Conservation (phyloP, 495 filamentous ascomycete species). For the Cercophora sp. region DNA sequence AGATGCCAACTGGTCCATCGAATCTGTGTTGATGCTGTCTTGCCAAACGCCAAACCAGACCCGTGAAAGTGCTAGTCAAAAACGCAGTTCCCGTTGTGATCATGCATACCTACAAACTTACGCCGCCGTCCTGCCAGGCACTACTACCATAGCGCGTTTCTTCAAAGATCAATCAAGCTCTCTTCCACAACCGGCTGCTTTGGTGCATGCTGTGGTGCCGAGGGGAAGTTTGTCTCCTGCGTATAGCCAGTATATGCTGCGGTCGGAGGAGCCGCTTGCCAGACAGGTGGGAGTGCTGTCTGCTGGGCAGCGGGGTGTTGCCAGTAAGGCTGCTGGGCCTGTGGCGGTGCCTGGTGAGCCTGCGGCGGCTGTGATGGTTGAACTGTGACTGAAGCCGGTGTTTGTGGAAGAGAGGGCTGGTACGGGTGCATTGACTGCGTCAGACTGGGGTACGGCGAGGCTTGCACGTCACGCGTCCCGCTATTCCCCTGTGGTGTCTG, state of each 20-base stretch:
- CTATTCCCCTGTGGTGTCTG: too few species aligned
- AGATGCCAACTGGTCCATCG: too few species aligned
- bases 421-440: slow-evolving; percentile 38
- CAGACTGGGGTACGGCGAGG: slow-evolving; percentile 44
- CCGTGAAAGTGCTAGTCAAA: too few species aligned
- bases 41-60: too few species aligned
- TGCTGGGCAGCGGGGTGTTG: slow-evolving; percentile 36
- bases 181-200: slow-evolving; percentile 72
- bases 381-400: slow-evolving; percentile 34
- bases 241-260: slow-evolving; percentile 53
- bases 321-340: slow-evolving; percentile 38
- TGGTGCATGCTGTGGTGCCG: slow-evolving; percentile 58
- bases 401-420: slow-evolving; percentile 39
- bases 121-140: too few species aligned
- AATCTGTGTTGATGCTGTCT: too few species aligned
- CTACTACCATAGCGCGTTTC: too few species aligned
- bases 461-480: too few species aligned
- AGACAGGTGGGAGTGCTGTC: slow-evolving; percentile 37
- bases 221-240: slow-evolving; percentile 62
- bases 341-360: slow-evolving; percentile 22
- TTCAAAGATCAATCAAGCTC: slow-evolving; percentile 80
- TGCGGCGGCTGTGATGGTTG: slow-evolving; percentile 40
- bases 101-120: too few species aligned
- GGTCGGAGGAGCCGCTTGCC: slow-evolving; percentile 34
- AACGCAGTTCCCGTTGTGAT: too few species aligned